These are phyloP conservation scores for Tetrapisispora namnaoensis DNA, from an alignment of 805 yeast genomes.

Conservation along the genomic window DNA sequence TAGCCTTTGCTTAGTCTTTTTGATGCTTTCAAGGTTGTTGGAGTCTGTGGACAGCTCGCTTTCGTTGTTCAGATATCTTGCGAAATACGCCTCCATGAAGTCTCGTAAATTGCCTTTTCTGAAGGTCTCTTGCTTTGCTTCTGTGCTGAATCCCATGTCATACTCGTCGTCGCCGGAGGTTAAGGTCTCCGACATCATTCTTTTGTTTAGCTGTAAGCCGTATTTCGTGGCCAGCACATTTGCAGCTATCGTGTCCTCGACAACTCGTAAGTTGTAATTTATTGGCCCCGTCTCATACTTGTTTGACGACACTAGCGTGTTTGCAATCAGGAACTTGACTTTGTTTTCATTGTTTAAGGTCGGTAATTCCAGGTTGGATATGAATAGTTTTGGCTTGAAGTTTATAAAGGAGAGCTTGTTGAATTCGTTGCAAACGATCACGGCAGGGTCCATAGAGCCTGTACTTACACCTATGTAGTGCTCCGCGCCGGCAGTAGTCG, in stretches of 20 bases:
- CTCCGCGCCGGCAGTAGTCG: slow-evolving; percentile 55
- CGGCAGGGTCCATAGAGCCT: slow-evolving; percentile 78
- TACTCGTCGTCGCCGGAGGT: neutral
- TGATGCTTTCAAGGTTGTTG: slow-evolving; percentile 36
- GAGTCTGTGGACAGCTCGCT: slow-evolving; percentile 34
- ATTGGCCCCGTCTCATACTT: slow-evolving; percentile 62
- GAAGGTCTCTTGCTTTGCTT: neutral
- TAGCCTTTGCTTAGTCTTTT: slow-evolving; percentile 31
- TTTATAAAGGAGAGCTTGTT: slow-evolving; percentile 50
- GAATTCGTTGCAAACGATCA: slow-evolving; percentile 53
- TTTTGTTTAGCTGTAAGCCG: slow-evolving; percentile 14
- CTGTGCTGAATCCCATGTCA: neutral
- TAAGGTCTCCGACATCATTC: neutral
- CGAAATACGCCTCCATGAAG: slow-evolving; percentile 44
- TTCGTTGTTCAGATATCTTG: slow-evolving; percentile 21
- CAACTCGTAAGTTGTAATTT: slow-evolving; percentile 62
- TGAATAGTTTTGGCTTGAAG: slow-evolving; percentile 50
- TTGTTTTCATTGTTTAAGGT: slow-evolving; percentile 25
- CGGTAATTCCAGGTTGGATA: slow-evolving; percentile 47
- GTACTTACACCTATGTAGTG: slow-evolving; percentile 66
- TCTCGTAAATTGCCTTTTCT: slow-evolving; percentile 52
- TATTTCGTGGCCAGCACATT: slow-evolving; percentile 43
- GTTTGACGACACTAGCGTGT: slow-evolving; percentile 52
- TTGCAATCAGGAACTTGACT: slow-evolving; percentile 48
- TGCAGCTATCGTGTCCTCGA: slow-evolving; percentile 62